Conservation (phyloP, 768 basidiomycete genomes). For the Amanita rimosa region DNA sequence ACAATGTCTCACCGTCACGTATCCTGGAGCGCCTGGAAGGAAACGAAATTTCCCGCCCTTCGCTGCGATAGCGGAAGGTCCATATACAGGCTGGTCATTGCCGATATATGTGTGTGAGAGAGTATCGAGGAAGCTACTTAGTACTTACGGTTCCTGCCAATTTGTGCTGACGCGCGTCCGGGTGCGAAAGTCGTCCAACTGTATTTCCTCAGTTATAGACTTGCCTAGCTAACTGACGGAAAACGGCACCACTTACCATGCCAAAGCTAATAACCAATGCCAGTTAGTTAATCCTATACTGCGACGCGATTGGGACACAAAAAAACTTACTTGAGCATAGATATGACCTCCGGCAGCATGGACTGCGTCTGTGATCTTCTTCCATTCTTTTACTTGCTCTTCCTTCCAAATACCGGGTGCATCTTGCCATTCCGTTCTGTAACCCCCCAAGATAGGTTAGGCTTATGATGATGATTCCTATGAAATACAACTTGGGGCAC, state of each 20-base stretch:
- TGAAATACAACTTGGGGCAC: background rate
- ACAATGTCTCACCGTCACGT: slow-evolving; percentile 23
- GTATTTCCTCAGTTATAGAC: background rate
- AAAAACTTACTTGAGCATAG: slow-evolving; percentile 27
- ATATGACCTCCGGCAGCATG: slow-evolving; percentile 33
- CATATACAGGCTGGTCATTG: slow-evolving; percentile 28
- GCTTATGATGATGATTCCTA: background rate
- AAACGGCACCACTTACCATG: slow-evolving; percentile 20
- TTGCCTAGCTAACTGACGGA: too few relatives aligned
- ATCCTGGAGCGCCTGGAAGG: slow-evolving; percentile 25
- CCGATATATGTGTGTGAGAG: slow-evolving; percentile 1
- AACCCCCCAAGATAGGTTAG: slow-evolving; percentile 1
- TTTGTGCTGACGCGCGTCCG: slow-evolving; percentile 27
- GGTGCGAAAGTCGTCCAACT: slow-evolving; percentile 26
- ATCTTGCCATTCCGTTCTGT: slow-evolving; percentile 30
- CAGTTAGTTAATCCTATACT: too few relatives aligned
- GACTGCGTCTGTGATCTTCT: slow-evolving; percentile 32
- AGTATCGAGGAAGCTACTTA: background rate
- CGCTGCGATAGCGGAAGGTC: slow-evolving; percentile 33
- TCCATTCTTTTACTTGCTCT: slow-evolving; percentile 34
- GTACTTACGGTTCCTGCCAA: slow-evolving; percentile 20
- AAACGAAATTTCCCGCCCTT: slow-evolving; percentile 29
- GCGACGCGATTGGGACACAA: too few relatives aligned
- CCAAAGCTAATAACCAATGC: slow-evolving; percentile 17
- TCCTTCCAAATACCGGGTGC: slow-evolving; percentile 37